Percentiles rank a stretch among this genome's conserved stretches.
These are phyloP conservation scores for Backusella macrospora DNA, from an alignment of 192 early-diverging fungal species.

Conservation along the genomic window DNA sequence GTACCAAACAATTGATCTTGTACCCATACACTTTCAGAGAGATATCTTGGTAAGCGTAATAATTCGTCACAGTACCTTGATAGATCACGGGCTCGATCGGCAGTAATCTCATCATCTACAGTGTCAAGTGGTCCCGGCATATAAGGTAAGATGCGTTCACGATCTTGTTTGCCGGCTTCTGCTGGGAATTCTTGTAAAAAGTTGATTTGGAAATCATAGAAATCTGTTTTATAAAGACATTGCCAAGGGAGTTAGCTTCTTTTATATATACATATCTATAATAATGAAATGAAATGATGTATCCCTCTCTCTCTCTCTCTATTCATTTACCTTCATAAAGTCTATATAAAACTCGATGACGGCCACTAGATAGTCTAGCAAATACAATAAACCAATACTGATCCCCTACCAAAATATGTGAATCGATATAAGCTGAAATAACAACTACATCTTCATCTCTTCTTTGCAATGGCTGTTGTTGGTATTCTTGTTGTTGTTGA, in stretches of 20 bases:
- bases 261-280: neutral
- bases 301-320: too few relatives aligned
- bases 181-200: conserved; percentile 67
- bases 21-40: conserved; percentile 53
- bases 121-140: conserved; percentile 66
- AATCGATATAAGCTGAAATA: conserved; percentile 59
- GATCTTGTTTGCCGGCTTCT: conserved; percentile 59
- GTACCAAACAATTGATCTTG: conserved; percentile 56
- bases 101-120: conserved; percentile 68
- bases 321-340: conserved; percentile 75
- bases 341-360: conserved; percentile 65
- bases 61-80: conserved; percentile 70
- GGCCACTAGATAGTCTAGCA: conserved; percentile 53
- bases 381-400: conserved; percentile 73
- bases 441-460: conserved; percentile 39
- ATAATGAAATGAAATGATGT: neutral
- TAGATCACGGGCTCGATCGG: conserved; percentile 64
- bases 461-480: neutral
- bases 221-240: too few relatives aligned
- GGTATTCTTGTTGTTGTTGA: neutral
- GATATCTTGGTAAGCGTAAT: conserved; percentile 56
- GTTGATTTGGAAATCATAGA: conserved; percentile 76
- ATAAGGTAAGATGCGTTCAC: conserved; percentile 62
- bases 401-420: conserved; percentile 69
- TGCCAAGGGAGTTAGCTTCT: too few relatives aligned